Conservation (phyloP, 345 rosid species). For the Eucalyptus pauciflora region DNA sequence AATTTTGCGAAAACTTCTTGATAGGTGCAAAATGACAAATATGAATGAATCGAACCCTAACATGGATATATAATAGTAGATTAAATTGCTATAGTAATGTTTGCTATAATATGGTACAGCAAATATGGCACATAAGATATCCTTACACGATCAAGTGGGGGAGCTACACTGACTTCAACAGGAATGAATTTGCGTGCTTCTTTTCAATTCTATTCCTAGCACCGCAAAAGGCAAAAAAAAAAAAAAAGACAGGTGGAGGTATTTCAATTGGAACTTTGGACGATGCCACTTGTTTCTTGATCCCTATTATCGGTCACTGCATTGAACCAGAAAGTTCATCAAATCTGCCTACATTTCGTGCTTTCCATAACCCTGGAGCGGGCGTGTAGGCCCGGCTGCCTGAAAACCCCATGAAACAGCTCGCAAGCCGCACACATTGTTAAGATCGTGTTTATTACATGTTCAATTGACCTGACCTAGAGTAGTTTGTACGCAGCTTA, state of each 20-base stretch:
- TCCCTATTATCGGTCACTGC: background rate
- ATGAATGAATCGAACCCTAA: background rate
- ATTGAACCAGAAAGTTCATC: background rate
- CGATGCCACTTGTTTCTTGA: background rate
- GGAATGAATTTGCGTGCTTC: background rate
- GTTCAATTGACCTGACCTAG: background rate
- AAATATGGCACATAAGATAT: background rate
- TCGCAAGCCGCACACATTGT: background rate
- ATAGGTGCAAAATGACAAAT: background rate
- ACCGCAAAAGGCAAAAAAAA: background rate
- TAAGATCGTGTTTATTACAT: background rate
- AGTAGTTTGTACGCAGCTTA: background rate
- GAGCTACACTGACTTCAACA: background rate
- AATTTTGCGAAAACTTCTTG: accelerated
- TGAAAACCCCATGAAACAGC: background rate
- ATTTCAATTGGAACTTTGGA: background rate
- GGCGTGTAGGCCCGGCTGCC: background rate
- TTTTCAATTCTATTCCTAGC: background rate
- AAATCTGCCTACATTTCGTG: background rate
- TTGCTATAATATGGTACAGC: background rate
- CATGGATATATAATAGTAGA: background rate
- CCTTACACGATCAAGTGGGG: background rate
- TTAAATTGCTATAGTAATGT: background rate
- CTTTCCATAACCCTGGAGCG: background rate
- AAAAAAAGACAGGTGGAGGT: background rate